A percentile compares a stretch with the other conserved stretches of the same genome.
phyloP scores from a whole-genome alignment of 371 early-diverging fungal species.

The Parasitella parasitica region DNA sequence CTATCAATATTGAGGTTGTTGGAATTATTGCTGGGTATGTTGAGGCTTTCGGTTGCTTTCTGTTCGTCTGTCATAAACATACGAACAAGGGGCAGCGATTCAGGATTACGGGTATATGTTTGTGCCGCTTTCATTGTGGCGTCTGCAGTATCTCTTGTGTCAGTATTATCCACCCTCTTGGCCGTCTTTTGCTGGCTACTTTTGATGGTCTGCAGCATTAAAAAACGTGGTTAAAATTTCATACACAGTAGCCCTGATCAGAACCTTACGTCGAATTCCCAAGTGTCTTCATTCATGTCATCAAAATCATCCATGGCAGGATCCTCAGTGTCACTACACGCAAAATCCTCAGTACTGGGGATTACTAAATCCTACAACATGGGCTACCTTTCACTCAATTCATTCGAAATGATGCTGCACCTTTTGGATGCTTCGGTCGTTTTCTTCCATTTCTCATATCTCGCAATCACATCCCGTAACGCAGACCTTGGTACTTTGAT shows the following conservation, averaged over 20 bases:
- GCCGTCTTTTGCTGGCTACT: neutral
- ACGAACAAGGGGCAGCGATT: constrained; percentile 39
- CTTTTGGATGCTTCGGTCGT: constrained; percentile 42
- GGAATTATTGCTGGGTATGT: neutral
- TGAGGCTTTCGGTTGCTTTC: constrained; percentile 2
- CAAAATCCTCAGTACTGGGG: neutral
- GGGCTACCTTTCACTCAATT: constrained; percentile 41
- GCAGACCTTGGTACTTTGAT: constrained; percentile 45
- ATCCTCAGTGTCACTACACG: constrained; percentile 22
- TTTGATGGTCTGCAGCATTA: constrained; percentile 2
- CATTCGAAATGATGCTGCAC: constrained; percentile 41
- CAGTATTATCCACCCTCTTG: neutral
- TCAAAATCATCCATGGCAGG: constrained; percentile 29
- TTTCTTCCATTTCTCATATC: constrained; percentile 54
- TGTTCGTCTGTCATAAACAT: constrained; percentile 38
- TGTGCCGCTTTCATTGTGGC: neutral
- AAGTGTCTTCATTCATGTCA: constrained; percentile 33
- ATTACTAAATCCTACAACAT: neutral
- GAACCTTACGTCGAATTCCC: constrained; percentile 48
- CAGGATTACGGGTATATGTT: constrained; percentile 31
- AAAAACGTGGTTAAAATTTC: neutral
- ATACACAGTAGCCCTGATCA: neutral
- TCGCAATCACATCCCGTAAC: constrained; percentile 49
- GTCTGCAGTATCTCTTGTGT: neutral
- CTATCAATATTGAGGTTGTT: neutral